Conservation (phyloP, 2,329 filamentous ascomycete species). For the Colletotrichum somersetense region DNA sequence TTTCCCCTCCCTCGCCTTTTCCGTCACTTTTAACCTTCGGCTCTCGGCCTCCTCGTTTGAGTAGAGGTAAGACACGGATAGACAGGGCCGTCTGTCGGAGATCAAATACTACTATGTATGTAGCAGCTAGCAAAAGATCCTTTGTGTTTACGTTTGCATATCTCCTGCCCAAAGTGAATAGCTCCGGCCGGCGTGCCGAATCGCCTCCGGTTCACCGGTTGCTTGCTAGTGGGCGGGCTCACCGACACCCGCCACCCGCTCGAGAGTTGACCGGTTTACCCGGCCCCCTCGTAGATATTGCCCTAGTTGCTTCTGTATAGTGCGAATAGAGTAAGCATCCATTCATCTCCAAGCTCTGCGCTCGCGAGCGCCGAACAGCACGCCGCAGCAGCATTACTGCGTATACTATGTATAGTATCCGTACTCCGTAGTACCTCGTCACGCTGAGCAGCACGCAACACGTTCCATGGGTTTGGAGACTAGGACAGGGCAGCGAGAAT, state of each 20-base stretch:
- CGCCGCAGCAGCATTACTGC: neutral
- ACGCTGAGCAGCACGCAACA: no score
- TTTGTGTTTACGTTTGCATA: neutral
- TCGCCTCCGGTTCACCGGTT: neutral
- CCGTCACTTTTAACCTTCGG: neutral
- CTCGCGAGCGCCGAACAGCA: neutral
- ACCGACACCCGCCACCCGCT: neutral
- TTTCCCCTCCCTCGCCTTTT: neutral
- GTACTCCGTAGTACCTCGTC: neutral
- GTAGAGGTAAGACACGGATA: neutral
- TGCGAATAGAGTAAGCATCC: no score
- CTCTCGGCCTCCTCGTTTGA: neutral
- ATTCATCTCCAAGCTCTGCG: neutral
- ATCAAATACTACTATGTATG: neutral
- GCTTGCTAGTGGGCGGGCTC: neutral
- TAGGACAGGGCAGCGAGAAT: neutral
- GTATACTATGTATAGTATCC: neutral
- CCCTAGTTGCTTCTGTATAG: conserved; percentile 6
- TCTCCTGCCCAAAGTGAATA: conserved; percentile 27
- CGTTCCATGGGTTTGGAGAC: neutral
- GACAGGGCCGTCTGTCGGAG: conserved; percentile 17
- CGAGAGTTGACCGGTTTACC: conserved; percentile 73
- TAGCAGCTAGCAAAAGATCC: conserved; percentile 37
- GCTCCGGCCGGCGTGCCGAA: neutral
- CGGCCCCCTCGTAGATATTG: conserved; percentile 72